Conservation (phyloP, 495 filamentous ascomycete genomes). For the Terfezia claveryi region DNA sequence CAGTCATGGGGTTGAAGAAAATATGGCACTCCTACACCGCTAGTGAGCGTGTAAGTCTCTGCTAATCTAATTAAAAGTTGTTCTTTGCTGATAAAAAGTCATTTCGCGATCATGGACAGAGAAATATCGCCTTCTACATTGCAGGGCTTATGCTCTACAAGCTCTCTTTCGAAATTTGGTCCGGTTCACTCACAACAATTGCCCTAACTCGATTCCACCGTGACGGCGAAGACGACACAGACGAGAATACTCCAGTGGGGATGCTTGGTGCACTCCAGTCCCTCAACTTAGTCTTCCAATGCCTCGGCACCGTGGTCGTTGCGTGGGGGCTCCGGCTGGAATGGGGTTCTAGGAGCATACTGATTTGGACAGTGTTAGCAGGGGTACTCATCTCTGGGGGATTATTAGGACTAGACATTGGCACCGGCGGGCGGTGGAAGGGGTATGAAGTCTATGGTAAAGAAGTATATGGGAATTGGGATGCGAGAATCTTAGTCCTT, state of each 20-base stretch:
- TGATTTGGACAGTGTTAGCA: neutral
- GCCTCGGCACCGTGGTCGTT: conserved; percentile 24
- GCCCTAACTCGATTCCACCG: conserved; percentile 26
- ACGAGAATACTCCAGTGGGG: conserved; percentile 21
- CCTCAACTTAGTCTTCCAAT: conserved; percentile 21
- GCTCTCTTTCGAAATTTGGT: conserved; percentile 27
- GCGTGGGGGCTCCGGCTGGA: conserved; percentile 4
- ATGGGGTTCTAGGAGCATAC: neutral
- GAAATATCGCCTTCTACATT: conserved; percentile 25
- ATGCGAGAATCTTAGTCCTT: neutral
- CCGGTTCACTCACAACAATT: conserved; percentile 24
- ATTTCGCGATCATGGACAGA: conserved; percentile 15
- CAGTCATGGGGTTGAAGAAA: neutral
- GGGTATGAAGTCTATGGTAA: neutral
- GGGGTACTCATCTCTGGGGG: neutral
- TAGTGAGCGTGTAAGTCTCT: neutral
- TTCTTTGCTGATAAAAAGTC: neutral
- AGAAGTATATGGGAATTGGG: neutral
- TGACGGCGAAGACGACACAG: conserved; percentile 9
- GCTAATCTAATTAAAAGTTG: neutral
- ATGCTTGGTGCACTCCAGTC: conserved; percentile 1
- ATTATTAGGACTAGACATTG: neutral
- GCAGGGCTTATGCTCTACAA: conserved; percentile 26
- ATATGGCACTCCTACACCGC: neutral
- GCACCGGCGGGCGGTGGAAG: neutral